These are phyloP conservation scores for Macaranga tanarius DNA, from an alignment of 441 rosid species.

Conservation along the genomic window DNA sequence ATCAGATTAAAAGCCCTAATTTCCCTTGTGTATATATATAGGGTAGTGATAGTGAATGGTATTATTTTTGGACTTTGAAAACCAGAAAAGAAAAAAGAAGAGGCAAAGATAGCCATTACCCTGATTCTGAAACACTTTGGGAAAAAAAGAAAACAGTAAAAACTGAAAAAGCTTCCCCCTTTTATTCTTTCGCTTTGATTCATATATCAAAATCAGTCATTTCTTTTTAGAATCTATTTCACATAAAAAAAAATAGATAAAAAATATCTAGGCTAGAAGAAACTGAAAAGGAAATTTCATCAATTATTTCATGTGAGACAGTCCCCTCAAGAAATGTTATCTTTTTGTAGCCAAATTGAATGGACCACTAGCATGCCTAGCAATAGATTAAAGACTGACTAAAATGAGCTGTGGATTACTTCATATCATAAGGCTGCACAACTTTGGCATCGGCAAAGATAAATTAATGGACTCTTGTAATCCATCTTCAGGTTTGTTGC, in stretches of 20 bases:
- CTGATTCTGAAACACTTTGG: background rate
- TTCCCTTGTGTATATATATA: too few relatives aligned
- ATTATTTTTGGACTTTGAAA: background rate
- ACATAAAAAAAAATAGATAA: background rate
- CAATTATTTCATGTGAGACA: conserved; percentile 5
- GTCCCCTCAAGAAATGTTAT: too few relatives aligned
- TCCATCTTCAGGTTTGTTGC: too few relatives aligned
- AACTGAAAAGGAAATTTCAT: conserved; percentile 7
- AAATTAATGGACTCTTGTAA: too few relatives aligned
- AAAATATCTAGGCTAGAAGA: background rate
- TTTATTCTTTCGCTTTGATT: conserved; percentile 1
- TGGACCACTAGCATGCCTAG: conserved; percentile 4
- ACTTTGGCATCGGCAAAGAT: too few relatives aligned
- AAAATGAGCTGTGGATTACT: too few relatives aligned
- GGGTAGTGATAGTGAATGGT: too few relatives aligned
- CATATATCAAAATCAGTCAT: conserved; percentile 9
- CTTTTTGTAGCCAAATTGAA: background rate
- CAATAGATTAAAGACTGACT: too few relatives aligned
- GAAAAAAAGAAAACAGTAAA: background rate
- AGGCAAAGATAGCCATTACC: background rate
- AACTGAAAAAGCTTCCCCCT: conserved; percentile 10
- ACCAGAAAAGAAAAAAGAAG: background rate
- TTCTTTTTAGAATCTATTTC: too few relatives aligned
- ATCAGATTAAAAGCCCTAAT: too few relatives aligned
- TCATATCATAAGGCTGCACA: too few relatives aligned